Base-by-base conservation (phyloP, 768 basidiomycete genomes). In the Tulasnella sp. region DNA sequence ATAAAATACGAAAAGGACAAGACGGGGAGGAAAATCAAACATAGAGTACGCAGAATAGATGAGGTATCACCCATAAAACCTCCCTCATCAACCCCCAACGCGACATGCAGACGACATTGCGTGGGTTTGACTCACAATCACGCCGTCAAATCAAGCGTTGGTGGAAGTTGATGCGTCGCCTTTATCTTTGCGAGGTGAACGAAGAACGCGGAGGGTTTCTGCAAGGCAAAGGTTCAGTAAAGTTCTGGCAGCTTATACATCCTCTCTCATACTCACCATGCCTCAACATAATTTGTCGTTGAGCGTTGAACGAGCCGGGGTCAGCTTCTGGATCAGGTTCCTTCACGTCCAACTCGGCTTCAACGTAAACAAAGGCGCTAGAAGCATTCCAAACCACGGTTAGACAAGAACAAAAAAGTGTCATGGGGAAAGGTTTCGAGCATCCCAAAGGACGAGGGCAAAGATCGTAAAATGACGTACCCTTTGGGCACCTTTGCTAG, bases 261-360 rank as follows among this genome's bases (percentile, higher is more conserved):
- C n/a, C n/a, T n/a, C n/a, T n/a, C n/a, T 22, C 19, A 2, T n/a
- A 78, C 87, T 52, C 77, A 93, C 94, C 93, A 78, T 95, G 93
- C 81, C 88, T 86, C 52, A 95, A 85, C 83, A 93, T 91, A 74
- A 95, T 91, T 82, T 94, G 93, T 39, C 92, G 89, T 81, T 93
- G 93, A 1, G 89, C 91, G 74, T 89, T 86, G 38, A 90, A 88
- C 0, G 91, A 88, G 71, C 86, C 83, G 2, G 91, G 86, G 72
- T 93, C 91, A 15, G 91, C 88, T 49, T 84, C 85, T 7, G 86
- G 82, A 52, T 91, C 91, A 11, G 93, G 88, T 39, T 79, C 78
- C 77, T 94, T 91, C 31, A 94, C 82, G 82, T 94, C 93, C 78
- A 87, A 94, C 79, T 85, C 86, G 37, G 93, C 90, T 82, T 96